These are phyloP conservation scores for Aureobasidium leucospermi DNA, from an alignment of 2,329 filamentous ascomycete genomes.

Conservation along the genomic window DNA sequence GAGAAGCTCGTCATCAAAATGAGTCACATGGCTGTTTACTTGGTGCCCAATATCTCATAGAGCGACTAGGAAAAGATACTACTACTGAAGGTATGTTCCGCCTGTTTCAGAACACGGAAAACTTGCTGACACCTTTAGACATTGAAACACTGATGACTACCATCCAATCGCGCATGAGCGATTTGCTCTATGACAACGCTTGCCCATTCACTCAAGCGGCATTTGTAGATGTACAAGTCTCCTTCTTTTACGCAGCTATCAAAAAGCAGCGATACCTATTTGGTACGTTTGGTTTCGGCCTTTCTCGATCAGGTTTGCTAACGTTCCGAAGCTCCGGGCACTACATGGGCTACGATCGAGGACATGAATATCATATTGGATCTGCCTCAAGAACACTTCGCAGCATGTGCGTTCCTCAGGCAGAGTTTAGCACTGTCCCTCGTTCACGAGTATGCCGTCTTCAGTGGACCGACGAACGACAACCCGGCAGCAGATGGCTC, in stretches of 20 bases:
- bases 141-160: background rate
- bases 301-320: background rate
- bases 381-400: constrained; percentile 3
- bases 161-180: constrained; percentile 8
- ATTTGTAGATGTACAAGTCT: constrained; percentile 28
- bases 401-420: constrained; percentile 6
- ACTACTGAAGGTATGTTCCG: constrained; percentile 2
- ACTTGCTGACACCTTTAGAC: background rate
- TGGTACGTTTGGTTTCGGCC: background rate
- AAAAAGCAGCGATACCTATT: constrained; percentile 1
- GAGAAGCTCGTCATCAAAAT: constrained; percentile 21
- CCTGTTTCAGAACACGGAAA: background rate
- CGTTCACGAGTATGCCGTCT: background rate
- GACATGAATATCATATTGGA: constrained; percentile 4
- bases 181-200: constrained; percentile 15
- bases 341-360: background rate
- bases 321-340: background rate
- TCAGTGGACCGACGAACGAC: background rate
- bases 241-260: constrained; percentile 4
- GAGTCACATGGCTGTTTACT: constrained; percentile 28
- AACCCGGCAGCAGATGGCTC: background rate
- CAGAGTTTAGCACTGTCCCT: constrained; percentile 5
- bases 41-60: constrained; percentile 21
- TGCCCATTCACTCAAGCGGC: constrained; percentile 30
- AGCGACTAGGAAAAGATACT: background rate